Base-by-base conservation (phyloP, 75 land plant genomes). In the Selaginella tamariscina region DNA sequence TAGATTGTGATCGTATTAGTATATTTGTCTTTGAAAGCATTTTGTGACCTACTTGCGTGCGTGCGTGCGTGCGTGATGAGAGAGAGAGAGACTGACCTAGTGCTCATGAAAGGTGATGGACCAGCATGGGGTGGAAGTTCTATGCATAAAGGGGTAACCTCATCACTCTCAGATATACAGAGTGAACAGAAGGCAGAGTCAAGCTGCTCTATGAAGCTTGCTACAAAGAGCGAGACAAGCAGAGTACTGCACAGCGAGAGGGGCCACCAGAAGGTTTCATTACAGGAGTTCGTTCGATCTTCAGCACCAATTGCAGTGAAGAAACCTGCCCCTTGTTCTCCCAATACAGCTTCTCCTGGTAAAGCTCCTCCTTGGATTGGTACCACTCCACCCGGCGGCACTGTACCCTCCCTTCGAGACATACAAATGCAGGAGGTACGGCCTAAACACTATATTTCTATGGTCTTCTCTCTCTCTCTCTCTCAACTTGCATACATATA, bases 111-210 rank as follows among this genome's bases (percentile, higher is more conserved):
- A 72, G 71, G 28, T 60, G 96, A 94, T 22, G 91, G 91, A 2
- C 98, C 98, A 54, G 98, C 91, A 5, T 94, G 98, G 98, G 98
- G 98, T 63, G 98, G 96, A n/a, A 79, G 76, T 33, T 83, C 78
- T 56, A 30, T 83, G 54, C 27, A 74, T 15, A 83, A 82, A 31
- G 49, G 49, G 11, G 49, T 79, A 1, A 27, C 77, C 2, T 31
- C 88, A 5, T 85, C 96, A 32, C 84, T 94, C 0, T 88, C 84
- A 64, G 91, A 77, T 11, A 94, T 94, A 33, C 98, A 81, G 75
- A 74, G 77, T 67, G 88, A 94, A 75, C 98, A 94, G 76, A 82
- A 72, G 32, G 82, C 77, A 49, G 79, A 71, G 33, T 67, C 67
- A 20, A 75, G 32, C 24, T 66, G 27, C 29, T 44, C 9, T 32